Conservation (phyloP, 352 stramenopile genomes). For the Phytophthora citricola region DNA sequence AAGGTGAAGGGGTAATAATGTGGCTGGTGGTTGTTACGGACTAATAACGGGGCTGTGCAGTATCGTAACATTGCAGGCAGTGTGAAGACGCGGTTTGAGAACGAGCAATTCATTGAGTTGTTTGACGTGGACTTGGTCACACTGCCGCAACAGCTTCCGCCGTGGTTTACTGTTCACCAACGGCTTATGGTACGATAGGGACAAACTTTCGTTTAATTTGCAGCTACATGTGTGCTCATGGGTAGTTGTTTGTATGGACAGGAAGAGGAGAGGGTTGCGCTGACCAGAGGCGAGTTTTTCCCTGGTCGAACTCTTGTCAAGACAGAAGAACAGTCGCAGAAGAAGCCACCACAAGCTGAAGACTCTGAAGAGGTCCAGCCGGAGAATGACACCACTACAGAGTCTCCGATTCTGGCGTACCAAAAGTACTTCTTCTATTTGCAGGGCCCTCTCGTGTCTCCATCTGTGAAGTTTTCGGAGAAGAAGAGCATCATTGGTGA, state of each 20-base stretch:
- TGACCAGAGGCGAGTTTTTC: slow-evolving; percentile 72
- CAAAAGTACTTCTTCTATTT: slow-evolving; percentile 85
- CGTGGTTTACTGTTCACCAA: slow-evolving; percentile 87
- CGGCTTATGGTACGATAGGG: slow-evolving; percentile 60
- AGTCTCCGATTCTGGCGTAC: slow-evolving; percentile 55
- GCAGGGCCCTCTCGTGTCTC: slow-evolving; percentile 80
- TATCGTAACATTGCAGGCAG: slow-evolving; percentile 88
- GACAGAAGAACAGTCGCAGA: slow-evolving; percentile 9
- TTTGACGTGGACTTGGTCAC: slow-evolving; percentile 89
- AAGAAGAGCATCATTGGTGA: slow-evolving; percentile 92
- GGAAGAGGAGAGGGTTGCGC: slow-evolving; percentile 81
- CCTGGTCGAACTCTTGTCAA: slow-evolving; percentile 47
- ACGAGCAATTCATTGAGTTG: slow-evolving; percentile 91
- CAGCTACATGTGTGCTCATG: background rate
- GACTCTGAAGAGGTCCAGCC: slow-evolving; percentile 3
- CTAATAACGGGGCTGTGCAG: slow-evolving; percentile 27
- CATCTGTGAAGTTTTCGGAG: slow-evolving; percentile 86
- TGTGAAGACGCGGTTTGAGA: slow-evolving; percentile 89
- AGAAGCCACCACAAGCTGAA: slow-evolving; percentile 5
- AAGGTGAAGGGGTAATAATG: slow-evolving; percentile 46
- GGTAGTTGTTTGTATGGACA: slow-evolving; percentile 21
- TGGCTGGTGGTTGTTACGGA: background rate
- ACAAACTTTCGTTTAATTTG: no score
- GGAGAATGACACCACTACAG: slow-evolving; percentile 10
- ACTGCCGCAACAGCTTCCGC: slow-evolving; percentile 74